A percentile compares a stretch with the other conserved stretches of the same genome.
These are phyloP conservation scores for Turritis glabra DNA, from an alignment of 345 rosid genomes.

Conservation along the genomic window DNA sequence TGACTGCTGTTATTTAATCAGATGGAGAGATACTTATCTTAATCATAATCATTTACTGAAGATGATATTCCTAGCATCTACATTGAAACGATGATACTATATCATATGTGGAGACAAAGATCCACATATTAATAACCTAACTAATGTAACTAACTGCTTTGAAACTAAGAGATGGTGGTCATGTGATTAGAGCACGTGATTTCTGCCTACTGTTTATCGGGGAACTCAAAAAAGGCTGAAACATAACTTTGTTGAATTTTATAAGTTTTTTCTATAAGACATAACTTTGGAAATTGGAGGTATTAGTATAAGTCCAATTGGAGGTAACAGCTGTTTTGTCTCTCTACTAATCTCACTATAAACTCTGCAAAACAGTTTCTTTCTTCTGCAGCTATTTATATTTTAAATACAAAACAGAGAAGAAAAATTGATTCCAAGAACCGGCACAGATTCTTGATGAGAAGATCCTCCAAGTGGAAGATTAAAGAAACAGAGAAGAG, in stretches of 20 bases:
- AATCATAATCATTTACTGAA: constrained; percentile 22
- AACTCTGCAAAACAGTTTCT: background rate
- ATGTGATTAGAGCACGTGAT: constrained; percentile 41
- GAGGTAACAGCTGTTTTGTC: constrained; percentile 42
- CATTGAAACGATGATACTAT: constrained; percentile 5
- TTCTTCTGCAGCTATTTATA: background rate
- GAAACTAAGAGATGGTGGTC: constrained; percentile 34
- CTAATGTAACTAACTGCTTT: constrained; percentile 27
- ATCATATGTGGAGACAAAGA: constrained; percentile 36
- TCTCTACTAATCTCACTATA: constrained; percentile 23
- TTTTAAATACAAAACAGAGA: background rate
- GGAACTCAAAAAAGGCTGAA: constrained; percentile 40
- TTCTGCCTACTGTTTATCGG: constrained; percentile 37
- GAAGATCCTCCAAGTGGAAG: constrained; percentile 17
- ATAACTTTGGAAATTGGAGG: constrained; percentile 35
- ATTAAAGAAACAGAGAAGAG: background rate
- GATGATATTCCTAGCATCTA: constrained; percentile 16
- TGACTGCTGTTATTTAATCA: constrained; percentile 27
- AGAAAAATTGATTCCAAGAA: constrained; percentile 13
- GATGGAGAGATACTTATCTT: constrained; percentile 30
- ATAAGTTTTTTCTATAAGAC: constrained; percentile 10
- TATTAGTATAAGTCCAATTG: constrained; percentile 29
- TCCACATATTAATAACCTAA: constrained; percentile 27
- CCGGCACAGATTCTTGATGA: constrained; percentile 24
- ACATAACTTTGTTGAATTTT: constrained; percentile 33